Evolutionary conservation across 1,284 basidiomycete genomes (phyloP).

Genomic region (Cutaneotrichosporon arboriforme): DNA sequence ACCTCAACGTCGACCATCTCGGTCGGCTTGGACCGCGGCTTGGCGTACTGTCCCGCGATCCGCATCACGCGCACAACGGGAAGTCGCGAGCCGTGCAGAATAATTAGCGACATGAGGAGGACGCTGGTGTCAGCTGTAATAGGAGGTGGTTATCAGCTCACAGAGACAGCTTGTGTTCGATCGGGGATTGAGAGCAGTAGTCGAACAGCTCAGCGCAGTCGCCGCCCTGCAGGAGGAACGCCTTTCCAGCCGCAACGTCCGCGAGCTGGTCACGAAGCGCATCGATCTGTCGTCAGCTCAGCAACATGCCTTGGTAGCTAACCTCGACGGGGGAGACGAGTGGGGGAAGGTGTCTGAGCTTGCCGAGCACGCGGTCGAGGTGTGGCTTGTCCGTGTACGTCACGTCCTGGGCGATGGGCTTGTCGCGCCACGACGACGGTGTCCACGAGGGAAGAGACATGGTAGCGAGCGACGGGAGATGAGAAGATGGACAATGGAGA

Average conservation of each 20-base stretch:
- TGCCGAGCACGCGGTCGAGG: slow-evolving; percentile 62
- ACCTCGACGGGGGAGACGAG: slow-evolving; percentile 87
- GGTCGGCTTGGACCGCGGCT: slow-evolving; percentile 80
- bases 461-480: not conserved
- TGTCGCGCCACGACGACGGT: slow-evolving; percentile 59
- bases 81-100: slow-evolving; percentile 85
- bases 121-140: slow-evolving; percentile 49
- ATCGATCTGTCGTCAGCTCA: slow-evolving; percentile 62
- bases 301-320: too few species aligned
- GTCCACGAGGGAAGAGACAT: slow-evolving; percentile 46
- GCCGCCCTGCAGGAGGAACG: slow-evolving; percentile 91
- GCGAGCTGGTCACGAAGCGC: slow-evolving; percentile 71
- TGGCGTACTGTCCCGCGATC: slow-evolving; percentile 94
- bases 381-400: slow-evolving; percentile 45
- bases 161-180: slow-evolving; percentile 88
- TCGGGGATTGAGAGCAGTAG: slow-evolving; percentile 87
- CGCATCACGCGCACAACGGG: slow-evolving; percentile 89
- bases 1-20: slow-evolving; percentile 65
- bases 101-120: slow-evolving; percentile 88
- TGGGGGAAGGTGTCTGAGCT: slow-evolving; percentile 71
- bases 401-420: slow-evolving; percentile 61
- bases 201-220: slow-evolving; percentile 95
- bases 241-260: slow-evolving; percentile 76
- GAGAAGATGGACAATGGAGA: too few species aligned
- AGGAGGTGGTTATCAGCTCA: slow-evolving; percentile 16